Base-by-base conservation (phyloP, 2,329 filamentous ascomycete species). In the Alternaria brassicicola region DNA sequence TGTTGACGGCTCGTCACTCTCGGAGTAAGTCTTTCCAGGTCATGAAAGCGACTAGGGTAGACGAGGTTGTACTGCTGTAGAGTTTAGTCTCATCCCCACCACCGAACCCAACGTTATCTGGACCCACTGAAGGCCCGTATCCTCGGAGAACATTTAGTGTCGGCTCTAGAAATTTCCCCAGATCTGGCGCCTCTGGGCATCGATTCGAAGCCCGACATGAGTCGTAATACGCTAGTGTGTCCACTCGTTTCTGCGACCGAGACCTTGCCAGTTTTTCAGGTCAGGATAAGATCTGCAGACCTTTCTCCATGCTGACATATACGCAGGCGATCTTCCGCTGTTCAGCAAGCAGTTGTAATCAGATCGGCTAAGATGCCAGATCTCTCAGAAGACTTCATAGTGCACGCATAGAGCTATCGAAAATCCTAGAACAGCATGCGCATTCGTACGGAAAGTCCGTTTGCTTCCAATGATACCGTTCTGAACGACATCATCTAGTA, bases 51-150 rank as follows among this genome's bases (percentile, higher is more conserved):
- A 48, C 45, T 3, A 1, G 45, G 45, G 28, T 48, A 48, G 7
- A 15, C 30, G 45, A 48, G 30, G 17, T 3, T 8, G 19, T 15
- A 26, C 23, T 19, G 38, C 38, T 6, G 38, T 41, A 17, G 19
- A 23, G 38, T 25, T 48, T 28, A 48, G 12, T 30, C n/a, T 21
- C 8, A 28, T 48, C 45, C 30, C 45, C 45, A 48, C 45, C 13
- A 48, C 45, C 33, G 17, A 7, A 12, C 21, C 19, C 50, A 38
- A n/a, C 10, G 21, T 26, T 19, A 25, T 53, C 9, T 10, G 17
- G 51, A 17, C 33, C 51, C 41, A 39, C 33, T 21, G 17, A 47
- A 54, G 41, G 31, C 42, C 38, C 51, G 12, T 39, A 21, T n/a
- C n/a, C 12, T 39, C 41, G 23, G 42, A 39, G 6, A 21, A 31